Evolutionary conservation across 164 flowering plant species (phyloP).

Genomic region (Chimonanthus salicifolius): DNA sequence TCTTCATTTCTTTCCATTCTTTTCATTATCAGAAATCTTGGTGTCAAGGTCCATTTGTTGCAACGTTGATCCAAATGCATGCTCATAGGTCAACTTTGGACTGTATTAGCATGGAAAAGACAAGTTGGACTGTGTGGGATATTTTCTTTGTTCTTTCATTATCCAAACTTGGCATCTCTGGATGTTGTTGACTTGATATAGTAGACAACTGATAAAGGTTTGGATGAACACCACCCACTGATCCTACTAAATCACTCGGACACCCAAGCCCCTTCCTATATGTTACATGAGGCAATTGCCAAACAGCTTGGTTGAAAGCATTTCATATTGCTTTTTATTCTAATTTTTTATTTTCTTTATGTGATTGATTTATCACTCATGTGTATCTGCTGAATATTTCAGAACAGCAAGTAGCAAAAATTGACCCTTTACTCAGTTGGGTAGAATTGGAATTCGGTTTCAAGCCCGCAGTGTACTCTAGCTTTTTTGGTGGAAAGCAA

Average conservation of each 20-base stretch:
- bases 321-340: neutral
- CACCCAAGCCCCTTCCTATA: neutral
- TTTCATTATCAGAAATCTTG: too few species aligned
- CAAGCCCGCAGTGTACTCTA: slow-evolving; percentile 70
- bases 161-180: neutral
- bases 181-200: neutral
- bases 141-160: neutral
- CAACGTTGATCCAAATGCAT: too few species aligned
- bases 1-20: too few species aligned
- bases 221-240: neutral
- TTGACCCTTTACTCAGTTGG: slow-evolving; percentile 87
- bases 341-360: neutral
- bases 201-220: neutral
- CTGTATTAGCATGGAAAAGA: neutral
- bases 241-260: neutral
- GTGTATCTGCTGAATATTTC: slow-evolving; percentile 13
- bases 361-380: neutral
- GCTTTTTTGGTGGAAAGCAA: slow-evolving; percentile 90
- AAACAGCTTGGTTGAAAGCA: neutral
- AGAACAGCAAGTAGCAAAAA: slow-evolving; percentile 74
- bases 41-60: too few species aligned
- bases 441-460: slow-evolving; percentile 77
- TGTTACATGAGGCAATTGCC: neutral
- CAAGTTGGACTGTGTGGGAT: neutral
- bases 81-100: too few species aligned